Conservation (phyloP, 139 green algal genomes). For the Nannochloris sp. region DNA sequence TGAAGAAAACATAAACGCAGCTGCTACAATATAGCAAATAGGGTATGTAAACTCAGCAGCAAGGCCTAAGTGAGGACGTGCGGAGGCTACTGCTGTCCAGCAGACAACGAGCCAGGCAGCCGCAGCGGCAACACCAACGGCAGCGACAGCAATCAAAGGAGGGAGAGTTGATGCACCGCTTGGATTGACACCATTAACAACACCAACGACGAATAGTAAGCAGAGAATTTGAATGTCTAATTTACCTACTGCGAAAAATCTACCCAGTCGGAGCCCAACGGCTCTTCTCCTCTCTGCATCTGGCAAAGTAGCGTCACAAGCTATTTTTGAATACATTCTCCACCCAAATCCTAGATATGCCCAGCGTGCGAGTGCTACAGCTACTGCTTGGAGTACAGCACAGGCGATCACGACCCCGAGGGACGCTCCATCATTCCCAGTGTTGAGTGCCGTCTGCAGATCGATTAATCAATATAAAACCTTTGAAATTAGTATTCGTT, state of each 20-base stretch:
- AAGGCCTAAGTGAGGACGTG: not conserved
- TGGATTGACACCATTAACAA: conserved; percentile 18
- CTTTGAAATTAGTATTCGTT: too few relatives aligned
- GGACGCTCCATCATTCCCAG: not conserved
- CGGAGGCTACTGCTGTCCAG: not conserved
- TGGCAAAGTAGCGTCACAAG: not conserved
- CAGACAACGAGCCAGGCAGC: conserved; percentile 2
- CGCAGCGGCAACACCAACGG: not conserved
- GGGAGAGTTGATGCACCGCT: not conserved
- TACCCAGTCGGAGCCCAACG: not conserved
- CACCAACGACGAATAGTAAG: conserved; percentile 5
- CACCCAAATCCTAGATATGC: conserved; percentile 24
- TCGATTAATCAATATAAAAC: not conserved
- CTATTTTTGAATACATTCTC: conserved; percentile 25
- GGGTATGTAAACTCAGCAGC: conserved; percentile 10
- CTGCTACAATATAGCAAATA: conserved; percentile 8
- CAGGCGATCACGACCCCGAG: conserved; percentile 4
- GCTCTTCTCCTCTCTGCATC: not conserved
- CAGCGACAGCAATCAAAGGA: not conserved
- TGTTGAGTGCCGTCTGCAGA: conserved; percentile 5
- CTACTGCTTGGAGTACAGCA: conserved; percentile 3
- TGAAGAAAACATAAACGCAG: conserved; percentile 15
- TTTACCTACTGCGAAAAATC: conserved; percentile 24
- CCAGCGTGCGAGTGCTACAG: not conserved
- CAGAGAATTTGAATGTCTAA: conserved; percentile 22